phyloP scores from a whole-genome alignment of 352 stramenopile species.

The Halophytophthora polymorphica region DNA sequence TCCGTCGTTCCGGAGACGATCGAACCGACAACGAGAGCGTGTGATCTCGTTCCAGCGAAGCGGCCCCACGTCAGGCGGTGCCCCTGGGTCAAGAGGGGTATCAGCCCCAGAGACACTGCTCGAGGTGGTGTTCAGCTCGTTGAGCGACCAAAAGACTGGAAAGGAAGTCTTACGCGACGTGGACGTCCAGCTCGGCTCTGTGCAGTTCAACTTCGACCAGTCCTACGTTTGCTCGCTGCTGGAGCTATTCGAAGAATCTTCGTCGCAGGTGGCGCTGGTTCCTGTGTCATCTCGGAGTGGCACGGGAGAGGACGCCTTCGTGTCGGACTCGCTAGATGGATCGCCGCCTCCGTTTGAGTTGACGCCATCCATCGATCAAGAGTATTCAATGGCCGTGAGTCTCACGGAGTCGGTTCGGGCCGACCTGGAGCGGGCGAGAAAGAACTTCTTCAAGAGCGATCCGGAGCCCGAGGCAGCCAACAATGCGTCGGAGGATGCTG shows the following conservation, averaged over 20 bases:
- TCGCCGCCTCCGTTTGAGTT: constrained; percentile 58
- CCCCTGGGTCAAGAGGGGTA: constrained; percentile 8
- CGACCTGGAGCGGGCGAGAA: constrained; percentile 77
- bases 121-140: constrained; percentile 55
- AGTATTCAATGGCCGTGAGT: constrained; percentile 68
- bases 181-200: constrained; percentile 67
- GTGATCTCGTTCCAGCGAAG: constrained; percentile 59
- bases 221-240: constrained; percentile 78
- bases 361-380: constrained; percentile 53
- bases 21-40: constrained; percentile 49
- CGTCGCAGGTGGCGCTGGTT: constrained; percentile 38
- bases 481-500: neutral
- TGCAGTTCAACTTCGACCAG: constrained; percentile 86
- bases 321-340: constrained; percentile 18
- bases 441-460: constrained; percentile 43
- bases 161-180: constrained; percentile 51
- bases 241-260: constrained; percentile 70
- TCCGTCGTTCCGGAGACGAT: constrained; percentile 23
- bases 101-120: constrained; percentile 50
- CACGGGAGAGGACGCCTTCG: constrained; percentile 12
- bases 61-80: constrained; percentile 14
- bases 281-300: constrained; percentile 17
- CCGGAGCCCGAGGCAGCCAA: constrained; percentile 4
- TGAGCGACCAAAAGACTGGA: constrained; percentile 59
- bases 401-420: constrained; percentile 78